Evolutionary conservation across 2,329 filamentous ascomycete species (phyloP), one percentile per base, ranked within the genome.

Genomic region (Ophiognomonia clavigignenti-juglandacearum): DNA sequence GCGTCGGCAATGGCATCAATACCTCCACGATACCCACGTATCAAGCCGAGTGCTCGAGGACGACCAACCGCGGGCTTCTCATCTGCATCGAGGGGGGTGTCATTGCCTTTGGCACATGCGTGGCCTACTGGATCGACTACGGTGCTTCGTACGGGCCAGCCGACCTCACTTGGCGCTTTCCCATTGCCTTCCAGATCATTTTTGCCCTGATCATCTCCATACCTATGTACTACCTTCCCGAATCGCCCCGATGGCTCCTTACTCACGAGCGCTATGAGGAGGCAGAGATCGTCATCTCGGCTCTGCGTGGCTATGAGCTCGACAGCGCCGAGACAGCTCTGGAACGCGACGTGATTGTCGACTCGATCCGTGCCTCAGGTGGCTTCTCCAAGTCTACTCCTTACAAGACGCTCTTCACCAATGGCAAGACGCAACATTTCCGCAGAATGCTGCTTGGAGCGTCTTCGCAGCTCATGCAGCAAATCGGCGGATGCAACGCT

Each of bases 361-460:
- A 85, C 57, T 82, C 77, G 1, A 80, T 86, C 52, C 71, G 73
- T 34, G 77, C 77, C 36, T 75, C 72, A 20, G 75, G 72, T 23
- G 67, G 66, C 47, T 61, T 61, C 32, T 67, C 66, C 34, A 71
- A 70, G 66, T 67, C 61, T 54, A 74, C 71, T 0, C 71, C 71
- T 0, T 59, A 75, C 59, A 76, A 72, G 53, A 73, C 77, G 1
- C 68, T 84, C 2, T 72, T 83, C 57, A 82, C 78, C 1, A 71
- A 73, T 40, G 80, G 81, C 52, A 82, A 80, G 64, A 83, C 78
- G 0, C 81, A 85, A 63, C 80, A 85, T 57, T 77, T 83, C 65
- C 75, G 81, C 7, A 73, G 82, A 27, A 81, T 84, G 72, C 54
- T 83, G 44, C 71, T 85, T 6, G 81, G 80, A 3, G 70, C 75